Base-by-base conservation (phyloP, 2,329 filamentous ascomycete genomes). In the Nigrograna mackinnonii region DNA sequence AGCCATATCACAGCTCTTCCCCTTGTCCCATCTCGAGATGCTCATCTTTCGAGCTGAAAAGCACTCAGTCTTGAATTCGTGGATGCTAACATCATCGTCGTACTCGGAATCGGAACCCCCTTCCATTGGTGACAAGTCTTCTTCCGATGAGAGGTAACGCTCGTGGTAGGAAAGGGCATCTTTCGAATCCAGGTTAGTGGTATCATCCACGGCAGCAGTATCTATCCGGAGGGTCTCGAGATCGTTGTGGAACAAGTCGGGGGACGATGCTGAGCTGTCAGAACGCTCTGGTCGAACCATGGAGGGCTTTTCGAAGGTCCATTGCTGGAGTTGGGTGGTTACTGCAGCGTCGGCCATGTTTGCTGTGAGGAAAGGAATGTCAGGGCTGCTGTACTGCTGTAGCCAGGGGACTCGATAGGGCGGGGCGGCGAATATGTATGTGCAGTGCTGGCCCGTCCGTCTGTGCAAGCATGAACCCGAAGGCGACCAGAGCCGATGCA, bases 61-160 rank as follows among this genome's bases (percentile, higher is more conserved):
- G 44, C 46, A 58, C 35, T 59, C 46, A 22, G 56, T 53, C 16
- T 53, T 40, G n/a, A 47, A 35, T 22, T 69, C 63, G 35, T 64
- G 56, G 32, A 63, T 55, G 17, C 59, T 58, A 3, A 49, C 63
- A 13, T 58, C 53, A 37, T 60, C 64, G 49, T 66, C 62, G 42
- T 57, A 58, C 18, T 59, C 58, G 26, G 50, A 57, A 11, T 60
- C 61, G 1, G 57, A 60, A 22, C 50, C 51, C 26, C 36, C 55
- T 41, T 66, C 66, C 46, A 62, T 60, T 7, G 66, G 64, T 5
- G 62, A 67, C 9, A 69, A 57, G 42, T 67, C 64, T 40, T 70
- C 67, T 37, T 70, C 67, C 38, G 64, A 67, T 5, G 65, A 68
- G 28, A 69, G 57, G 44, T 70, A 70, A 16, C 63, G 58, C 31